Percentiles rank a stretch among this genome's conserved stretches.
phyloP scores from a whole-genome alignment of 2,329 filamentous ascomycete genomes.

The Septoria linicola region DNA sequence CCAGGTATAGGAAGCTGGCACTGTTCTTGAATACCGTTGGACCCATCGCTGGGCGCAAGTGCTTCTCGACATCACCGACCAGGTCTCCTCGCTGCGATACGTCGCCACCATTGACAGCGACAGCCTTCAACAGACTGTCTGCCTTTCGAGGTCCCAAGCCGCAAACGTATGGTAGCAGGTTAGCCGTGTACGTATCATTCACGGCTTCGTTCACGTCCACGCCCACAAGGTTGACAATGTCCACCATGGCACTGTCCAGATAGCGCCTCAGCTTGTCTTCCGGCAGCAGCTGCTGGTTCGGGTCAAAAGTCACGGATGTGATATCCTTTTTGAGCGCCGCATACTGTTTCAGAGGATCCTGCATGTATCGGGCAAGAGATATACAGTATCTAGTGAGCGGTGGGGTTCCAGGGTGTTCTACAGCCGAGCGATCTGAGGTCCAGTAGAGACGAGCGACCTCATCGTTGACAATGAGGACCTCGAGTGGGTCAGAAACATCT shows the following conservation, averaged over 20 bases:
- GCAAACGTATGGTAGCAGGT: conserved; percentile 84
- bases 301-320: conserved; percentile 80
- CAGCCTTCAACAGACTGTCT: conserved; percentile 78
- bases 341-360: conserved; percentile 95
- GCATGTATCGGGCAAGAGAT: conserved; percentile 83
- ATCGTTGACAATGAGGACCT: conserved; percentile 90
- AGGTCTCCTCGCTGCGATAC: conserved; percentile 84
- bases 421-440: conserved; percentile 74
- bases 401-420: conserved; percentile 77
- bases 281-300: conserved; percentile 83
- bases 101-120: conserved; percentile 85
- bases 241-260: conserved; percentile 94
- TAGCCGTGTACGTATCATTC: conserved; percentile 75
- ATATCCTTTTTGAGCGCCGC: conserved; percentile 88
- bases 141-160: conserved; percentile 92
- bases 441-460: conserved; percentile 97
- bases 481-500: conserved; percentile 73
- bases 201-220: conserved; percentile 94
- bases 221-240: conserved; percentile 96
- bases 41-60: conserved; percentile 67
- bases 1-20: conserved; percentile 89
- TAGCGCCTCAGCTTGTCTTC: conserved; percentile 83
- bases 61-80: conserved; percentile 75
- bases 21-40: conserved; percentile 95
- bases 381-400: conserved; percentile 86